phyloP scores from a whole-genome alignment of 2,329 filamentous ascomycete species.

The Hansfordia pulvinata region DNA sequence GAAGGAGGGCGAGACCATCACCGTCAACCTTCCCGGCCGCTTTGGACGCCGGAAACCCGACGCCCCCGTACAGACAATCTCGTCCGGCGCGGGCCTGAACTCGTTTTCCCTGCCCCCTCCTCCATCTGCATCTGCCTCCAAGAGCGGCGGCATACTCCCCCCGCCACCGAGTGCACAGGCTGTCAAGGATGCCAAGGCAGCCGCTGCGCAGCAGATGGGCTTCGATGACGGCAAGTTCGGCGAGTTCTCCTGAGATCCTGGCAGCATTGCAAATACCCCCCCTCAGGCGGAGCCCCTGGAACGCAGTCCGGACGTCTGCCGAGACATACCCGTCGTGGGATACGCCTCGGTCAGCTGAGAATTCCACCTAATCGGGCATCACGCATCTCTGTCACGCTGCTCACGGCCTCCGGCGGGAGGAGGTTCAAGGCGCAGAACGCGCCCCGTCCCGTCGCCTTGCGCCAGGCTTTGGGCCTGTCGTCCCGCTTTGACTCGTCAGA shows the following conservation, averaged over 20 bases:
- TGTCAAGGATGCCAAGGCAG: slow-evolving; percentile 40
- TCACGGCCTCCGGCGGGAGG: too few species aligned
- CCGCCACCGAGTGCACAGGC: slow-evolving; percentile 52
- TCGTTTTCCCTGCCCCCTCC: slow-evolving; percentile 68
- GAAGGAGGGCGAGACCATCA: slow-evolving; percentile 84
- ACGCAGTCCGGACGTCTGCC: too few species aligned
- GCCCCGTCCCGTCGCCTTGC: too few species aligned
- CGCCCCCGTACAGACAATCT: slow-evolving; percentile 11
- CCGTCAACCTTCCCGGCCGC: slow-evolving; percentile 57
- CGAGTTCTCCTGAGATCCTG: slow-evolving; percentile 49
- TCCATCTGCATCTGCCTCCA: slow-evolving; percentile 27
- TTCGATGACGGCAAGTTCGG: slow-evolving; percentile 85
- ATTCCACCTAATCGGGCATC: too few species aligned
- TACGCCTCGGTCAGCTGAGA: too few species aligned
- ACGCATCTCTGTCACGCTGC: too few species aligned
- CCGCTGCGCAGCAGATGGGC: slow-evolving; percentile 50
- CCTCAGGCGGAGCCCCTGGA: too few species aligned
- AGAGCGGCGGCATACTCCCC: slow-evolving; percentile 32
- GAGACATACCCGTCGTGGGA: too few species aligned
- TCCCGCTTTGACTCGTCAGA: too few species aligned
- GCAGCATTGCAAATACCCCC: too few species aligned
- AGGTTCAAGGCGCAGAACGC: too few species aligned
- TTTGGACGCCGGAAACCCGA: slow-evolving; percentile 33
- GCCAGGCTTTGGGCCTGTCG: too few species aligned
- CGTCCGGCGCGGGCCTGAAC: slow-evolving; percentile 20